These are phyloP conservation scores for Lonicera japonica DNA, from an alignment of 129 eudicot species.

Conservation along the genomic window DNA sequence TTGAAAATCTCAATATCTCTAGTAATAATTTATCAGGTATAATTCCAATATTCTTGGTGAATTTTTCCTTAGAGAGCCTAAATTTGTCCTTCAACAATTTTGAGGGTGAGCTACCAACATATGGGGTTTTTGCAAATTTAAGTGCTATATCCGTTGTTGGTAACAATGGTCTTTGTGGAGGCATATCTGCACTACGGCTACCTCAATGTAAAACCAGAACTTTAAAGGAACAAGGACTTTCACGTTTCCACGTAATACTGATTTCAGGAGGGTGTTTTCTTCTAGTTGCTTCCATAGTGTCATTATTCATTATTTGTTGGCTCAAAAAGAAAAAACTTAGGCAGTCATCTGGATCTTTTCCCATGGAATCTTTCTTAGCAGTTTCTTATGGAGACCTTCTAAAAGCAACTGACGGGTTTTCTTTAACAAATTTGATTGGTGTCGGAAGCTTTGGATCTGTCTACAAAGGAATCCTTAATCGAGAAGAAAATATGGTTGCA, in stretches of 20 bases:
- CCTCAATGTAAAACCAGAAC: slow-evolving; percentile 4
- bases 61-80: background rate
- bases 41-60: slow-evolving; percentile 9
- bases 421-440: slow-evolving; percentile 12
- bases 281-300: background rate
- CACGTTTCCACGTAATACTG: background rate
- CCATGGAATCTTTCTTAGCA: background rate
- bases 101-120: slow-evolving; percentile 13
- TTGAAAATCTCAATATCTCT: slow-evolving; percentile 19
- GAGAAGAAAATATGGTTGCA: background rate
- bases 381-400: slow-evolving; percentile 3
- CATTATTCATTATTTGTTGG: background rate
- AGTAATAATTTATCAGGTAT: slow-evolving; percentile 16
- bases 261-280: background rate
- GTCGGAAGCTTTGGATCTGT: background rate
- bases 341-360: background rate
- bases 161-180: slow-evolving; percentile 21
- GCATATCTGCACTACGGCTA: slow-evolving; percentile 4
- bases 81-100: slow-evolving; percentile 17
- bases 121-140: slow-evolving; percentile 8
- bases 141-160: slow-evolving; percentile 3
- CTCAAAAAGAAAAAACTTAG: background rate
- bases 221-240: background rate
- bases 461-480: background rate
- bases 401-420: slow-evolving; percentile 10